These are phyloP conservation scores for Ilex paraguariensis DNA, from an alignment of 305 asterid species.

Conservation along the genomic window DNA sequence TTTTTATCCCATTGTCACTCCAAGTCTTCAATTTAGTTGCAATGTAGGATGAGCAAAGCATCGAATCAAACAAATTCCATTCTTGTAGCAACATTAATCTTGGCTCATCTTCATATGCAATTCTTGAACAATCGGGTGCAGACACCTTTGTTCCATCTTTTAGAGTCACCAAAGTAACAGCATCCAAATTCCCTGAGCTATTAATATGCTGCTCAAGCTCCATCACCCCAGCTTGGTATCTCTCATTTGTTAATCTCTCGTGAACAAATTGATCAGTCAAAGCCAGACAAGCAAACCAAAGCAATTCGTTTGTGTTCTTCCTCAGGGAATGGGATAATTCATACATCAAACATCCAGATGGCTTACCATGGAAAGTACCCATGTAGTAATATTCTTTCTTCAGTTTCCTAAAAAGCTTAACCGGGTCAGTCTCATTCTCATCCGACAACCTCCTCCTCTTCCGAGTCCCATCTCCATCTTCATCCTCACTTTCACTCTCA, in stretches of 20 bases:
- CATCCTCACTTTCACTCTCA: conserved; percentile 58
- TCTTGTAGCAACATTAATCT: conserved; percentile 91
- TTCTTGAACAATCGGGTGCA: conserved; percentile 79
- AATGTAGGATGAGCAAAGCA: conserved; percentile 88
- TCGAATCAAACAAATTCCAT: conserved; percentile 97
- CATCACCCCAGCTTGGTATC: conserved; percentile 87
- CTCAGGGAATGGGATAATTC: conserved; percentile 73
- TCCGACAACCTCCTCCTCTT: conserved; percentile 57
- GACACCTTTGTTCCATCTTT: conserved; percentile 93
- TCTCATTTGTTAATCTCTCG: conserved; percentile 83
- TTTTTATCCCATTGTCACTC: conserved; percentile 91
- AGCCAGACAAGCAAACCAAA: conserved; percentile 97
- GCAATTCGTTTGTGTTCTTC: conserved; percentile 73
- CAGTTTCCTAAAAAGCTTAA: conserved; percentile 65
- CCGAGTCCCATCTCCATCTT: conserved; percentile 39
- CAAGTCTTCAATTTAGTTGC: conserved; percentile 95
- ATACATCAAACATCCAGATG: conserved; percentile 97
- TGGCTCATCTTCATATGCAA: conserved; percentile 78
- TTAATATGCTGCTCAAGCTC: conserved; percentile 93
- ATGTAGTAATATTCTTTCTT: conserved; percentile 74
- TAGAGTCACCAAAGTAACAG: conserved; percentile 71
- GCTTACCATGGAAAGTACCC: conserved; percentile 97
- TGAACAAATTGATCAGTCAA: conserved; percentile 95
- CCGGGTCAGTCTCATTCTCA: conserved; percentile 53
- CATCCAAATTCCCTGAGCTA: conserved; percentile 80